Conservation (phyloP, 768 basidiomycete genomes). For the Hygrocybe punicea region DNA sequence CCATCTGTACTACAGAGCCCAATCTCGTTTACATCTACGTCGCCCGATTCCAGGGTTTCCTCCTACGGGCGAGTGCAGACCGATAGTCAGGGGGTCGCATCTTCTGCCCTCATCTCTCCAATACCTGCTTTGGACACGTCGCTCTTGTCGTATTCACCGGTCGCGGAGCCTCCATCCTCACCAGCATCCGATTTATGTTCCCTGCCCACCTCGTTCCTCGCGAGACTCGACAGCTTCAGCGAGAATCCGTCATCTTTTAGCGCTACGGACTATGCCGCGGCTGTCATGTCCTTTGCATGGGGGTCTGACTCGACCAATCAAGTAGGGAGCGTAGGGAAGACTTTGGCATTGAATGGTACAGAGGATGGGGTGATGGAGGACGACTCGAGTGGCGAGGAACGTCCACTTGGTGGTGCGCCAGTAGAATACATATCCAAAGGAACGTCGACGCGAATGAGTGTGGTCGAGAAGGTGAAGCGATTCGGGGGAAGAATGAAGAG, state of each 20-base stretch:
- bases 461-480: slow-evolving; percentile 25
- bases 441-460: neutral
- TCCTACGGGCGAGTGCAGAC: neutral
- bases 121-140: slow-evolving; percentile 10
- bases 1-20: slow-evolving; percentile 6
- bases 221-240: neutral
- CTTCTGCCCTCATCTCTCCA: slow-evolving; percentile 1
- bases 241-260: slow-evolving; percentile 16
- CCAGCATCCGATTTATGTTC: slow-evolving; percentile 18
- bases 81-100: neutral
- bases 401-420: neutral
- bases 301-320: slow-evolving; percentile 16
- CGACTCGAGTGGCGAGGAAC: neutral
- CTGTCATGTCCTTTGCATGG: slow-evolving; percentile 36
- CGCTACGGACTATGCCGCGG: slow-evolving; percentile 34
- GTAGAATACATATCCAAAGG: slow-evolving; percentile 3
- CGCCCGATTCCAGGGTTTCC: slow-evolving; percentile 3
- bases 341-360: neutral
- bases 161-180: slow-evolving; percentile 4
- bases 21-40: slow-evolving; percentile 6
- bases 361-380: neutral
- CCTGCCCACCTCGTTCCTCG: slow-evolving; percentile 13
- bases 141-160: neutral
- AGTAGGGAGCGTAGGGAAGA: neutral
- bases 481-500: slow-evolving; percentile 29